phyloP scores from a whole-genome alignment of 176 grass and related monocot species.

The Poa pratensis region DNA sequence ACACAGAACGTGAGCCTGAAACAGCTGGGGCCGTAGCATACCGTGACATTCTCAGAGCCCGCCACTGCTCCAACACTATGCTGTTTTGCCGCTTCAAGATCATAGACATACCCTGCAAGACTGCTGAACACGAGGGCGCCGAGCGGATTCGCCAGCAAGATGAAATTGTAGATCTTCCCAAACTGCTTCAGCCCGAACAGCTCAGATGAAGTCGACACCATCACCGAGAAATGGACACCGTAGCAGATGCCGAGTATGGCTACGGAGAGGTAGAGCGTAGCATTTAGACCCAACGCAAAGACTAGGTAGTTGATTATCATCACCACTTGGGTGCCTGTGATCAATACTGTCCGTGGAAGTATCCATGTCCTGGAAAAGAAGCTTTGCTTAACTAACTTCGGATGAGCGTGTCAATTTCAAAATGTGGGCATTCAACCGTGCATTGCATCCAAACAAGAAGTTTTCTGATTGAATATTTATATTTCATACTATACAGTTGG shows the following conservation, averaged over 20 bases:
- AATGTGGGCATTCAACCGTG: neutral
- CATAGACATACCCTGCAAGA: conserved; percentile 81
- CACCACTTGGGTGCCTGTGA: conserved; percentile 72
- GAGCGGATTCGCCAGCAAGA: conserved; percentile 70
- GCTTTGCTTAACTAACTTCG: neutral
- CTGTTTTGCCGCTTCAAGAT: conserved; percentile 70
- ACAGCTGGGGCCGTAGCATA: conserved; percentile 80
- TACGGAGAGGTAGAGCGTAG: conserved; percentile 60
- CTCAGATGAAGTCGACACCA: conserved; percentile 85
- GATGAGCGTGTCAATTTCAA: neutral
- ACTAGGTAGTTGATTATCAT: conserved; percentile 84
- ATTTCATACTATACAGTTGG: neutral
- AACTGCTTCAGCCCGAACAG: conserved; percentile 94
- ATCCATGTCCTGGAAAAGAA: conserved; percentile 74
- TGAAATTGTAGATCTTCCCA: conserved; percentile 84
- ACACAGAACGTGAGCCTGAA: conserved; percentile 90
- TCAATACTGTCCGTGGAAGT: conserved; percentile 75
- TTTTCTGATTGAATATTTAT: neutral
- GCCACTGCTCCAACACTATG: conserved; percentile 40
- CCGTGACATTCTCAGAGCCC: conserved; percentile 37
- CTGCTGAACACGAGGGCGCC: conserved; percentile 76
- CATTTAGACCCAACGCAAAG: conserved; percentile 53
- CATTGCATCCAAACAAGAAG: conserved; percentile 31
- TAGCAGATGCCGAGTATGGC: conserved; percentile 74
- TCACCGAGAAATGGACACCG: conserved; percentile 76